Evolutionary conservation across 345 rosid species (phyloP).

Genomic region (Pistacia atlantica): DNA sequence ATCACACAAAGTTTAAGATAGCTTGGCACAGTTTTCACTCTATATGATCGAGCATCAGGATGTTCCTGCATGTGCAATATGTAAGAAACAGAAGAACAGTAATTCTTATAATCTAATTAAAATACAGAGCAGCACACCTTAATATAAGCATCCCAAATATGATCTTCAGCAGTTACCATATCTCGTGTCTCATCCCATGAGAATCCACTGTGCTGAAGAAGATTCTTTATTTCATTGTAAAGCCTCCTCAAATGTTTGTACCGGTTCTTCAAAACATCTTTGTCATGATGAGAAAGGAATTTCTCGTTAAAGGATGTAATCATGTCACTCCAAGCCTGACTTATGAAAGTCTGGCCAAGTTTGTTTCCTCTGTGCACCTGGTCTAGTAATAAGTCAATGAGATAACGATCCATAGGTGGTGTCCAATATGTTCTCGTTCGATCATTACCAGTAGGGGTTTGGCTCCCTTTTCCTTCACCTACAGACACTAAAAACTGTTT

Average conservation of each 20-base stretch:
- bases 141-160: constrained; percentile 65
- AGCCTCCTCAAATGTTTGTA: constrained; percentile 83
- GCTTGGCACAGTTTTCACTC: constrained; percentile 79
- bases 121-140: constrained; percentile 47
- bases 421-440: constrained; percentile 90
- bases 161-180: constrained; percentile 81
- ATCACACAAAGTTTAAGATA: constrained; percentile 72
- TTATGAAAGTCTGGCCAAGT: constrained; percentile 78
- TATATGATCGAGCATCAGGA: constrained; percentile 83
- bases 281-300: constrained; percentile 62
- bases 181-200: constrained; percentile 77
- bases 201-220: constrained; percentile 72
- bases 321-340: constrained; percentile 82
- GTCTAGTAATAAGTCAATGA: constrained; percentile 72
- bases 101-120: constrained; percentile 11
- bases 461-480: constrained; percentile 51
- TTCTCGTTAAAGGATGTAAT: constrained; percentile 56
- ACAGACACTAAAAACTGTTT: constrained; percentile 18
- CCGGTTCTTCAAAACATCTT: constrained; percentile 81
- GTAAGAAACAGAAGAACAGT: constrained; percentile 29
- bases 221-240: constrained; percentile 63
- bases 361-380: constrained; percentile 79
- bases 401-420: constrained; percentile 83
- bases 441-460: constrained; percentile 37
- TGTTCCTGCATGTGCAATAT: constrained; percentile 53